These are phyloP conservation scores for Colletotrichum sp. DNA, from an alignment of 2,329 filamentous ascomycete species.

Conservation along the genomic window DNA sequence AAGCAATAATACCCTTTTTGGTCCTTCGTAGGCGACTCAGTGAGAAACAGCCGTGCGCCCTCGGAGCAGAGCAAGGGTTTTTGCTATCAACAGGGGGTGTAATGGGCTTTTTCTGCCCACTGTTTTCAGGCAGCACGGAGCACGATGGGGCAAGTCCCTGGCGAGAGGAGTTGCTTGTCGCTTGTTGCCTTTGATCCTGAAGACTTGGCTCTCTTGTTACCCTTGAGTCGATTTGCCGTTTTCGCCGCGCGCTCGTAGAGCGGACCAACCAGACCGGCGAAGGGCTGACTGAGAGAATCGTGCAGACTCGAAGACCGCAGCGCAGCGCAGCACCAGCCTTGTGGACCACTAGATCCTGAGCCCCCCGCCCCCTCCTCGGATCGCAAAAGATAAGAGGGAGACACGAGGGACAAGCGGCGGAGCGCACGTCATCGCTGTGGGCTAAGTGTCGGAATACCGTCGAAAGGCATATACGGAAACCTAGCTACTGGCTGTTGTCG, in stretches of 20 bases:
- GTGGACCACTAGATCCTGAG: neutral
- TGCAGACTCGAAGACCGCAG: conserved; percentile 1
- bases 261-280: neutral
- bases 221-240: neutral
- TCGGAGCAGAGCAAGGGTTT: neutral
- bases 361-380: neutral
- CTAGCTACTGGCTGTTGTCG: neutral
- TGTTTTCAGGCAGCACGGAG: conserved; percentile 6
- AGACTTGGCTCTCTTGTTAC: neutral
- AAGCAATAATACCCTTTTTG: neutral
- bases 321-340: neutral
- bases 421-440: conserved; percentile 10
- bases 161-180: neutral
- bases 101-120: neutral
- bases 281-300: neutral
- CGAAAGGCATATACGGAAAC: conserved; percentile 13
- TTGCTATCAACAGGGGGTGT: neutral
- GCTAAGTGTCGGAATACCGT: conserved; percentile 10
- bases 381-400: neutral
- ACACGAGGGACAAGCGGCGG: neutral
- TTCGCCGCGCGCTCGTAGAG: neutral
- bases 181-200: neutral
- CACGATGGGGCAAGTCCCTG: neutral
- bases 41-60: neutral
- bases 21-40: neutral